Base-by-base conservation (phyloP, 805 yeast genomes). In the Candida insectalens region DNA sequence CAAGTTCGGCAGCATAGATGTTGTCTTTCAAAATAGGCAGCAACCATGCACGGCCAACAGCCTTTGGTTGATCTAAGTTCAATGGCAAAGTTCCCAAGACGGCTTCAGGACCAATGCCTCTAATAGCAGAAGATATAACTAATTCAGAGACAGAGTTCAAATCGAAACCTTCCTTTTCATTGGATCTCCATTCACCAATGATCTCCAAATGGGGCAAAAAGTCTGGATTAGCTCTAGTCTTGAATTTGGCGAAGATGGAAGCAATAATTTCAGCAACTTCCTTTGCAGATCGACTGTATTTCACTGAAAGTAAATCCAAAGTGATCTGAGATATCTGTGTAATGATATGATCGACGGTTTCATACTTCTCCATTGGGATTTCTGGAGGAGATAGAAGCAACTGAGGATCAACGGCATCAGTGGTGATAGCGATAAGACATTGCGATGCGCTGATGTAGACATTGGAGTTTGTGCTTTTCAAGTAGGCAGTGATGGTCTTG, bases 21-120 rank as follows among this genome's bases (percentile, higher is more conserved):
- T 83, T 77, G 48, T 88, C 96, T 60, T 96, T 79, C 40, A 92
- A 68, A 22, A 92, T 54, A 8, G 98, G 98, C 43, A 92, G 68
- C 46, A 92, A 51, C 96, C 97, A 92, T 30, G 96, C 96, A 53
- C 97, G 74, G 30, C 96, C 96, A n/a, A 77, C 69, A 28, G 68
- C 65, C 21, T 61, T 57, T 4, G 79, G 73, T 30, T 69, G 68
- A 20, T 67, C 65, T 46, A 92, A 65, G 50, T 89, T 85, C 49
- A 92, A 64, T 5, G 99, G 97, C 22, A 92, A 65, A 4, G 71
- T 62, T 30, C 71, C 57, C 40, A 89, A 60, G 3, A 92, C 92
- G 9, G 67, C 73, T 45, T 82, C 94, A 7, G 97, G 96, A 3
- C 98, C 98, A 54, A 88, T 57, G 4, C 80, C 72, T 2, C 82